These are phyloP conservation scores for Fragilariopsis cylindrus DNA, from an alignment of 108 stramenopile genomes.

Conservation along the genomic window DNA sequence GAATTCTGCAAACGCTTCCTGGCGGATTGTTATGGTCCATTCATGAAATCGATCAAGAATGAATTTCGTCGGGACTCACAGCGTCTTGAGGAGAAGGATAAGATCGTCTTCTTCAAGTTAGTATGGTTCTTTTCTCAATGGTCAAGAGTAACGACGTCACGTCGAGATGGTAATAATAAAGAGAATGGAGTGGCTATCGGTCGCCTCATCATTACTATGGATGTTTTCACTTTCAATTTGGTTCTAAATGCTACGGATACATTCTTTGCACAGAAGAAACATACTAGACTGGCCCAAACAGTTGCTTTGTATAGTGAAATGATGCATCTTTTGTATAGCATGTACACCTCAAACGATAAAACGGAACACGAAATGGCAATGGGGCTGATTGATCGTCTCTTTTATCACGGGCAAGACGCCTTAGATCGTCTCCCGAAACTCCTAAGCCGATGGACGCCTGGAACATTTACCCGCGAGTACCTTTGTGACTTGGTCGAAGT, in stretches of 20 bases:
- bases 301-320: constrained; percentile 82
- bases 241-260: constrained; percentile 75
- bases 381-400: constrained; percentile 83
- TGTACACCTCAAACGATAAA: constrained; percentile 72
- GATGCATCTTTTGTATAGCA: constrained; percentile 70
- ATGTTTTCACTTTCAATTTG: constrained; percentile 91
- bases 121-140: constrained; percentile 89
- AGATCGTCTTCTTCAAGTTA: constrained; percentile 71
- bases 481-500: constrained; percentile 83
- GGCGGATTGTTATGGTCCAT: constrained; percentile 76
- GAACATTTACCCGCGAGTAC: constrained; percentile 73
- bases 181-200: constrained; percentile 27
- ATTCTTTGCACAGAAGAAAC: constrained; percentile 68
- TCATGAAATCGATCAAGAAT: constrained; percentile 89
- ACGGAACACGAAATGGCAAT: constrained; percentile 83
- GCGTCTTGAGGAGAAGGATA: constrained; percentile 77
- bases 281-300: constrained; percentile 60
- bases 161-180: constrained; percentile 1
- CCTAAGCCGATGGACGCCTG: constrained; percentile 70
- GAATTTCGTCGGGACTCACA: constrained; percentile 88
- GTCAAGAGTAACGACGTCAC: constrained; percentile 54
- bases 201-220: constrained; percentile 87
- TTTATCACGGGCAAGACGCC: constrained; percentile 72
- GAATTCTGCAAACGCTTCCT: constrained; percentile 72
- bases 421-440: constrained; percentile 75